Base-by-base conservation (phyloP, 2,329 filamentous ascomycete species). In the Xylariaceae sp. region DNA sequence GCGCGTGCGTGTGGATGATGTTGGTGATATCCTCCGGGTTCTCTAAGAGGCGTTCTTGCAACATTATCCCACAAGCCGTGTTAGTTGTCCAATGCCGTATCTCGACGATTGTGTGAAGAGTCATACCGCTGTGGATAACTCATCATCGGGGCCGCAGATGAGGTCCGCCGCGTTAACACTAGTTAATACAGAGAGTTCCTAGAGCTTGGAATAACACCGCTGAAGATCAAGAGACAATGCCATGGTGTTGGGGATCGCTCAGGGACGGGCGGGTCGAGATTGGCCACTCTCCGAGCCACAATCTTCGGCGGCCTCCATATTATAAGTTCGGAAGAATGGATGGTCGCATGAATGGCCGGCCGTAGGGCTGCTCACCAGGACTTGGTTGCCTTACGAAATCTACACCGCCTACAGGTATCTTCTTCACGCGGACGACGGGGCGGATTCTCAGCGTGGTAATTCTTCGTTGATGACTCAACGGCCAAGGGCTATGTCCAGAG, bases 351-450 rank as follows among this genome's bases (percentile, higher is more conserved):
- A 45, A 20, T 26, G 16, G 47, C 44, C 55, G 57, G 48, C 52
- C 54, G 32, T 60, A 62, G 60, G 60, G 60, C 60, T 62, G 57
- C 52, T 49, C 41, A 43, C 19, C 7, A 50, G 41, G 52, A 44
- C 54, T 62, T 62, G 57, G 60, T 58, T 60, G 50, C 47, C 23
- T 41, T 2, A 26, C 32, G 40, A 52, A 47, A 48, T 52, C 3
- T 40, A 40, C 20, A 40, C n/a, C 50, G 52, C 5, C 51, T 40
- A 37, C 50, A 37, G 43, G 48, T 37, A 50, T 44, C 21, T 56
- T 47, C 7, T 14, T 23, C 42, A 21, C 29, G 12, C 10, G 45
- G 45, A 16, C 40, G 44, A 52, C 21, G 44, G 41, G 47, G 49
- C 45, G 19, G 46, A 48, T 54, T 26, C 45, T 53, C 49, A 40